A percentile compares a stretch with the other conserved stretches of the same genome.
phyloP scores from a whole-genome alignment of 2,329 filamentous ascomycete genomes.

The Cryphonectria naterciae region DNA sequence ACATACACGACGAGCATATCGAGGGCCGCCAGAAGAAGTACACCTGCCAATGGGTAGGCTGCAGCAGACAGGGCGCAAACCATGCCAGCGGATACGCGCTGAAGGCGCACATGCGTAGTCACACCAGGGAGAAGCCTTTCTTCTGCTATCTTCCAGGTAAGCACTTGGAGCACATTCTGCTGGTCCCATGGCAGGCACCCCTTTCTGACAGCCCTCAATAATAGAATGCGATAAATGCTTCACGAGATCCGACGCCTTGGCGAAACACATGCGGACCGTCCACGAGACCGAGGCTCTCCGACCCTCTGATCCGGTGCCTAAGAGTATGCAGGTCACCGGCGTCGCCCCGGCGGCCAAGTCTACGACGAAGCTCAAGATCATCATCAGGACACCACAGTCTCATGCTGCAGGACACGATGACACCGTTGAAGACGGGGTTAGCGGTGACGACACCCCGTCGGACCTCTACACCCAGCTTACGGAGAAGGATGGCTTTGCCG shows the following conservation, averaged over 20 bases:
- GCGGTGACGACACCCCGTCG: constrained; percentile 58
- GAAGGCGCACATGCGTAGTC: constrained; percentile 96
- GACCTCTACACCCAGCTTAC: constrained; percentile 62
- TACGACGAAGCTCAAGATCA: constrained; percentile 63
- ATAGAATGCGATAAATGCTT: constrained; percentile 96
- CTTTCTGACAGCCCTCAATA: constrained; percentile 11
- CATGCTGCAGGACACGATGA: constrained; percentile 61
- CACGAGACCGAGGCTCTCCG: constrained; percentile 94
- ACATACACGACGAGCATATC: constrained; percentile 92
- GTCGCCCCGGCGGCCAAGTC: constrained; percentile 46
- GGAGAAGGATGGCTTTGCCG: constrained; percentile 65
- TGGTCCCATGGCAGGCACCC: not conserved
- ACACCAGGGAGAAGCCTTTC: constrained; percentile 97
- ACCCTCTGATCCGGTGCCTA: constrained; percentile 75
- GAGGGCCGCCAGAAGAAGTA: constrained; percentile 94
- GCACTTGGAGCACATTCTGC: constrained; percentile 31
- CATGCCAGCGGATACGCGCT: constrained; percentile 96
- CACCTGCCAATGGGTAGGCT: constrained; percentile 96
- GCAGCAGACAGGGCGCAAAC: constrained; percentile 81
- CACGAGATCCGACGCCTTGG: constrained; percentile 90
- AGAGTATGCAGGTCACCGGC: constrained; percentile 62
- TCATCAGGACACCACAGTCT: constrained; percentile 64
- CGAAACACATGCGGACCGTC: constrained; percentile 98
- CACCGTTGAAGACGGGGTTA: constrained; percentile 50
- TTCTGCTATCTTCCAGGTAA: constrained; percentile 92